These are phyloP conservation scores for Pseudogymnoascus sp. DNA, from an alignment of 2,329 filamentous ascomycete genomes.

Conservation along the genomic window DNA sequence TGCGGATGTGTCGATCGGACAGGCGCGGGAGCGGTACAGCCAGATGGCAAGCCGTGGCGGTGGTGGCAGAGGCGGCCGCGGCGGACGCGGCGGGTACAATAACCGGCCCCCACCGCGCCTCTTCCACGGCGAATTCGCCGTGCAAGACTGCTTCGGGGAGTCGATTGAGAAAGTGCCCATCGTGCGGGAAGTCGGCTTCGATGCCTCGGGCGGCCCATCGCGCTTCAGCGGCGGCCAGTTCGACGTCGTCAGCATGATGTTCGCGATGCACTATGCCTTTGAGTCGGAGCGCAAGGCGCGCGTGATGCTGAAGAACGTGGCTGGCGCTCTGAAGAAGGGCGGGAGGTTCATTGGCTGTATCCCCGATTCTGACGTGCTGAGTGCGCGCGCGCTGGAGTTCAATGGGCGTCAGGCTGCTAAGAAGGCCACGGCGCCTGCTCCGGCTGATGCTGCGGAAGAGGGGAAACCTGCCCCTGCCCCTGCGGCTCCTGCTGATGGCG, in stretches of 20 bases:
- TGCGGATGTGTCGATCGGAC: conserved; percentile 82
- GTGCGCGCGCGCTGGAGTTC: conserved; percentile 65
- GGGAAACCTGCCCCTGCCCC: conserved; percentile 32
- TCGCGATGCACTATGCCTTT: conserved; percentile 98
- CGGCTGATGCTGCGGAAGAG: conserved; percentile 30
- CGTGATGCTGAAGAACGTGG: conserved; percentile 88
- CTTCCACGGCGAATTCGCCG: conserved; percentile 80
- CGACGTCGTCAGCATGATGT: conserved; percentile 98
- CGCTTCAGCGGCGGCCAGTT: conserved; percentile 70
- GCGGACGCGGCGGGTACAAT: conserved; percentile 38
- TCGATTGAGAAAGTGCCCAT: conserved; percentile 73
- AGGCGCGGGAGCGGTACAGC: conserved; percentile 76
- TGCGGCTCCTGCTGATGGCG: too few relatives aligned
- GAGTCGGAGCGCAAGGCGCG: conserved; percentile 84
- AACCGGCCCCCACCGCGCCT: conserved; percentile 45
- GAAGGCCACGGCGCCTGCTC: conserved; percentile 18
- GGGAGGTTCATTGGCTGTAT: conserved; percentile 92
- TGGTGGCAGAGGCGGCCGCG: conserved; percentile 35
- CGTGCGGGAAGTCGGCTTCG: conserved; percentile 79
- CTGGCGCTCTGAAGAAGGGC: conserved; percentile 82
- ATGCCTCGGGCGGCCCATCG: conserved; percentile 59
- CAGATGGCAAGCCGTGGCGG: conserved; percentile 56
- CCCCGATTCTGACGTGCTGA: conserved; percentile 90
- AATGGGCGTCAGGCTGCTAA: conserved; percentile 48
- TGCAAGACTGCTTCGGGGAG: conserved; percentile 88